phyloP scores from a whole-genome alignment of 805 yeast genomes.

The Limtongia smithiae region DNA sequence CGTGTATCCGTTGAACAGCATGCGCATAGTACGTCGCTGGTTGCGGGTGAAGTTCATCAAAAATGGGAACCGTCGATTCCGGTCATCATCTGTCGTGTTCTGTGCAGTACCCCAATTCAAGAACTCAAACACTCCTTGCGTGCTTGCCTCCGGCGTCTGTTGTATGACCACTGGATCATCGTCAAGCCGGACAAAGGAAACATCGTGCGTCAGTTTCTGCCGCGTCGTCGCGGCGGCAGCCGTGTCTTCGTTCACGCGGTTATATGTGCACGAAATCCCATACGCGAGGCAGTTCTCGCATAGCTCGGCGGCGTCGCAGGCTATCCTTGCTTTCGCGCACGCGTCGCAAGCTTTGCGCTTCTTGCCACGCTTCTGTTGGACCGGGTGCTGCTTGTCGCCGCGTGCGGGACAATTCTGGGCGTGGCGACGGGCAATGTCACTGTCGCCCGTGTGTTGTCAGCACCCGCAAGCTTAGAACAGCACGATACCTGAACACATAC shows the following conservation, averaged over 20 bases:
- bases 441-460: not conserved
- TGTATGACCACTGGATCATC: not conserved
- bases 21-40: not conserved
- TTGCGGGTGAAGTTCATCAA: not conserved
- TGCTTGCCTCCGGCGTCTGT: not conserved
- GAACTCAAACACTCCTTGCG: no score
- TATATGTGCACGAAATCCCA: conserved; percentile 3
- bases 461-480: not conserved
- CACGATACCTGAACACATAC: not conserved
- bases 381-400: not conserved
- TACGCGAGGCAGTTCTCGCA: conserved; percentile 7
- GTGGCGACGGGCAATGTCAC: conserved; percentile 15
- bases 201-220: no score
- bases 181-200: no score
- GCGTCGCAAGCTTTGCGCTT: conserved; percentile 16
- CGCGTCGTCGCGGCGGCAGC: not conserved
- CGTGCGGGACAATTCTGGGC: conserved; percentile 7
- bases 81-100: no score
- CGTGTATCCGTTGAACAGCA: conserved; percentile 1
- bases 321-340: conserved; percentile 14
- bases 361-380: conserved; percentile 12
- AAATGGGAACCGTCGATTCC: conserved; percentile 2
- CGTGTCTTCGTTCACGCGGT: not conserved
- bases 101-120: no score
- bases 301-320: conserved; percentile 3